Evolutionary conservation across 2,329 filamentous ascomycete genomes (phyloP).

Genomic region (Pseudogymnoascus sp.): DNA sequence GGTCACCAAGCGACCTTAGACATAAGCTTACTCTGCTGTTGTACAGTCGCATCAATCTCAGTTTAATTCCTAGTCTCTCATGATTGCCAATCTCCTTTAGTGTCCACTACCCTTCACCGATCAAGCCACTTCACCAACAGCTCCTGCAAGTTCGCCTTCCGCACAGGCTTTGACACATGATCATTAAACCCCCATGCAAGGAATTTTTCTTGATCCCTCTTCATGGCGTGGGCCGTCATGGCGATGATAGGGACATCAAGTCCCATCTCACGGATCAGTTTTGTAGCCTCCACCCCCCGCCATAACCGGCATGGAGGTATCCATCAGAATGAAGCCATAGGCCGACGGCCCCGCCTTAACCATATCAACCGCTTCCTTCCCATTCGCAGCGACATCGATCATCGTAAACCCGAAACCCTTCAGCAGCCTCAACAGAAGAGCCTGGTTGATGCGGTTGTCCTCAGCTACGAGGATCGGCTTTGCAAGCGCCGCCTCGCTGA

Average conservation of each 20-base stretch:
- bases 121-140: background rate
- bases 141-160: background rate
- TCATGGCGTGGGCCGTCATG: conserved; percentile 49
- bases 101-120: background rate
- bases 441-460: conserved; percentile 39
- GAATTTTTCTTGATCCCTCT: conserved; percentile 47
- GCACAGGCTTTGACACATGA: background rate
- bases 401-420: conserved; percentile 34
- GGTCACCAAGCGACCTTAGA: background rate
- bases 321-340: conserved; percentile 48
- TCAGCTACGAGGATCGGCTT: conserved; percentile 37
- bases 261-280: conserved; percentile 37
- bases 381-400: conserved; percentile 37
- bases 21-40: background rate
- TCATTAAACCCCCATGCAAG: conserved; percentile 29
- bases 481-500: conserved; percentile 32
- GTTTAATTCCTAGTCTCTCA: background rate
- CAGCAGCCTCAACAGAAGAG: conserved; percentile 33
- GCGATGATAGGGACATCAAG: conserved; percentile 43
- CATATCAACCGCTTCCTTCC: conserved; percentile 36
- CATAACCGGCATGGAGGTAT: conserved; percentile 53
- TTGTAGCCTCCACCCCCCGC: conserved; percentile 46
- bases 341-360: conserved; percentile 35
- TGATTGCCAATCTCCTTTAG: background rate
- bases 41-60: background rate